A percentile compares a stretch with the other conserved stretches of the same genome.
Conservation (phyloP, 108 stramenopile genomes). For the Fragilaria crotonensis region DNA sequence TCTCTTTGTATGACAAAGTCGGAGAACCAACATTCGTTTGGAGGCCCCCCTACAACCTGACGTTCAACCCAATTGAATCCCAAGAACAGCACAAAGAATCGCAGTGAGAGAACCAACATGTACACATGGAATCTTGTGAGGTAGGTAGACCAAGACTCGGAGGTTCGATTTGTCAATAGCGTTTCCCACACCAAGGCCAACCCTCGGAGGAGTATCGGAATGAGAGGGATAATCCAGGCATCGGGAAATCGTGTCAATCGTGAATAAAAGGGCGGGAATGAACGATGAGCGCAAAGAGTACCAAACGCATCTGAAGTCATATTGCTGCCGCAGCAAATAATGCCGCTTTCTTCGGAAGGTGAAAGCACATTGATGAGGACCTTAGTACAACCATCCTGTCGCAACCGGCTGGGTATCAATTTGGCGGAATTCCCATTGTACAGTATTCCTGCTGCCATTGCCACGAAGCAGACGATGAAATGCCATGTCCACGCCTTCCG, state of each 20-base stretch:
- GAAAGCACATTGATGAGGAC: not conserved
- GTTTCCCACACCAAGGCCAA: slow-evolving; percentile 2
- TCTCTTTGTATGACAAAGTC: slow-evolving; percentile 32
- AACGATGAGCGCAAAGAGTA: not conserved
- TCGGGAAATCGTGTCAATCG: slow-evolving; percentile 57
- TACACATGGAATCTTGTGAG: slow-evolving; percentile 42
- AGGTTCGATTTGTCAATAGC: slow-evolving; percentile 5
- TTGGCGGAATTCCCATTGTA: not conserved
- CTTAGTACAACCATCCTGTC: not conserved
- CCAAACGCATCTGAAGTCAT: not conserved
- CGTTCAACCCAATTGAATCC: slow-evolving; percentile 57
- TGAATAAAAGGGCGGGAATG: not conserved
- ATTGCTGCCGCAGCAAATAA: not conserved
- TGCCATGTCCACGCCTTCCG: not conserved
- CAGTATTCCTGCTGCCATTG: not conserved
- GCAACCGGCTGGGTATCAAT: not conserved
- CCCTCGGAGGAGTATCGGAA: slow-evolving; percentile 61
- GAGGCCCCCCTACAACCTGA: slow-evolving; percentile 18
- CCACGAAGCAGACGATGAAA: not conserved
- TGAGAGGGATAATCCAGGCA: slow-evolving; percentile 69
- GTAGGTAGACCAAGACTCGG: slow-evolving; percentile 9
- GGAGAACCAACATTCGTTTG: slow-evolving; percentile 56
- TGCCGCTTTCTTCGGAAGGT: not conserved
- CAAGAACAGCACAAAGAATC: slow-evolving; percentile 60
- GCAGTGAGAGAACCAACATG: slow-evolving; percentile 49